Evolutionary conservation across 2,329 filamentous ascomycete species (phyloP), one percentile per base, ranked within the genome.

Genomic region (Colletotrichum tanaceti): DNA sequence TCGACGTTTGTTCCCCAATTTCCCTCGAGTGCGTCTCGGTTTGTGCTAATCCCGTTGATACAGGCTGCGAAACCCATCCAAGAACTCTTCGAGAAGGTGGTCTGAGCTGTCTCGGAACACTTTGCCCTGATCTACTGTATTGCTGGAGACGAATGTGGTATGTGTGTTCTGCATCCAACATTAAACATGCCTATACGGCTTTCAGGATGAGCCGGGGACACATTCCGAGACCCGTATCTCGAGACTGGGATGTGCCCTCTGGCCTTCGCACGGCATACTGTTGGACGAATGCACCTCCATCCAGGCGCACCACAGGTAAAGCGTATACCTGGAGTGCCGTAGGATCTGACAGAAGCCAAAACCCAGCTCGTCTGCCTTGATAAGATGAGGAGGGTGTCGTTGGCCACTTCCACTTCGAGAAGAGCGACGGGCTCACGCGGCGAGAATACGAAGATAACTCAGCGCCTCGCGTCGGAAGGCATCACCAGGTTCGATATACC

Each of bases 11-110:
- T 82, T 24, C 38, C 22, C 32, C 6, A 24, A 11, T 18, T 32
- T 4, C 13, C 22, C 22, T 38, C 54, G 5, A 52, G 59, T 50
- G 16, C 50, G 18, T 14, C 41, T 18, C n/a, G 32, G 13, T 5
- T 6, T 24, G 41, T 71, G 52, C 73, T 77, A 73, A 73, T 61
- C 24, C 11, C 61, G 67, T 10, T 16, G 46, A 44, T 14, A 28
- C 72, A 94, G 92, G 93, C 92, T 58, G 93, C 93, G 58, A 95
- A 94, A 85, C 93, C 93, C 0, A 97, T 97, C 67, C 91, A 94
- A 79, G 92, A 91, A 77, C 88, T 93, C 2, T 94, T 97, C 72
- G 93, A 95, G 75, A 94, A 94, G 78, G 91, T 87, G 18, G 83
- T 81, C 7, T 87, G 79, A 83, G 18, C 28, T 38, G 9, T 53